Evolutionary conservation across 1,284 basidiomycete species (phyloP).

Genomic region (Boletus sp.): DNA sequence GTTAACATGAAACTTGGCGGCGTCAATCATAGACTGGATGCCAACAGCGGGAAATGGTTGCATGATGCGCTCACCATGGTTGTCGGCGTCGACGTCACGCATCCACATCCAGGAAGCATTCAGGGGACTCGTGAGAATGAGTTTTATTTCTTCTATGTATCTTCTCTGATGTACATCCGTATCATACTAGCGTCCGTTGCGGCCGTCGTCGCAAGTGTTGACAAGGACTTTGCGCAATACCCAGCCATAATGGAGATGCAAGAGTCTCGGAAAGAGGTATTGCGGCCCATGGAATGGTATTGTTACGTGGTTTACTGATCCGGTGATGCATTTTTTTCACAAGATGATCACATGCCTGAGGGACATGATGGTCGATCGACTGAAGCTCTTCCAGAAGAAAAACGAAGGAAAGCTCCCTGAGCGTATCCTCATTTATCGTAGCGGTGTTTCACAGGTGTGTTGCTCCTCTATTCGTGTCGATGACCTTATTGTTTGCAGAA

Average conservation of each 20-base stretch:
- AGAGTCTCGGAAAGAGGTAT: background rate
- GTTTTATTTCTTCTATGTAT: background rate
- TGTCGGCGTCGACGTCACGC: background rate
- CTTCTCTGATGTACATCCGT: background rate
- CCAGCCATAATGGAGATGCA: background rate
- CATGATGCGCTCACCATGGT: background rate
- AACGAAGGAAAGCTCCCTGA: background rate
- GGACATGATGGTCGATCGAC: background rate
- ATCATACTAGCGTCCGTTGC: background rate
- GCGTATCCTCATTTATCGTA: slow-evolving; percentile 2
- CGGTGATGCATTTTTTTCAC: too few species aligned
- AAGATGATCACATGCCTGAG: background rate
- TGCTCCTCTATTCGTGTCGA: background rate
- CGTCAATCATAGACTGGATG: background rate
- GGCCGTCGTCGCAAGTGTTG: slow-evolving; percentile 4
- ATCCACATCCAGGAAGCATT: background rate
- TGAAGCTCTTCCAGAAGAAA: background rate
- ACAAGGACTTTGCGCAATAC: slow-evolving; percentile 2
- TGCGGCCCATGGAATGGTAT: background rate
- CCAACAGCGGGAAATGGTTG: background rate
- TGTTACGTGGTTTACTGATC: background rate
- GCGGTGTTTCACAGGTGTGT: background rate
- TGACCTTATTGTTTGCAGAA: background rate
- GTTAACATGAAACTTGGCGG: slow-evolving; percentile 2
- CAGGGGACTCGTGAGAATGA: background rate